Evolutionary conservation across 495 filamentous ascomycete species (phyloP).

Genomic region (Rusavskia elegans): DNA sequence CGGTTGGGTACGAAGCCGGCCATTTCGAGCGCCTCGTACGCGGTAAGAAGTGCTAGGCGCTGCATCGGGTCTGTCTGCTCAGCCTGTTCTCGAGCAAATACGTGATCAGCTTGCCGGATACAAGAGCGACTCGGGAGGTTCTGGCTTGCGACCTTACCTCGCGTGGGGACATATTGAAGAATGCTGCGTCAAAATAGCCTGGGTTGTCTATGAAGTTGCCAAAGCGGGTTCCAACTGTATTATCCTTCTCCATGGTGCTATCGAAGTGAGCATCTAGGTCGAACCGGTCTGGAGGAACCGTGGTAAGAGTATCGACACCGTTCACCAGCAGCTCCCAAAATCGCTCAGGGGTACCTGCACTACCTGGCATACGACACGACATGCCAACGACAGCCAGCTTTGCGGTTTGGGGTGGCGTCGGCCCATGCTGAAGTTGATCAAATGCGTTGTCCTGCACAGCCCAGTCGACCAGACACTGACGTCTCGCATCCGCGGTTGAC

Average conservation of each 20-base stretch:
- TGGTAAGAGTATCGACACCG: constrained; percentile 19
- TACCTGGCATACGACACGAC: constrained; percentile 21
- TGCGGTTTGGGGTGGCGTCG: neutral
- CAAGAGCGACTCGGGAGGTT: neutral
- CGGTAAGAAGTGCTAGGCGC: constrained; percentile 51
- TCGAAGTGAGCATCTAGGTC: constrained; percentile 25
- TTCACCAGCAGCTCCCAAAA: constrained; percentile 27
- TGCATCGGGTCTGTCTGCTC: constrained; percentile 64
- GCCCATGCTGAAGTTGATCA: neutral
- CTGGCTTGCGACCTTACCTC: constrained; percentile 15
- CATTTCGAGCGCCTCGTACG: constrained; percentile 69
- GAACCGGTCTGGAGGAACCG: constrained; percentile 24
- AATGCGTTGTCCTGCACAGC: neutral
- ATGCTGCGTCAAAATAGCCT: constrained; percentile 34
- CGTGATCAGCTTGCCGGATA: neutral
- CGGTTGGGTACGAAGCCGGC: constrained; percentile 64
- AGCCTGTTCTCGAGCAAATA: constrained; percentile 25
- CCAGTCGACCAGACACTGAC: constrained; percentile 1
- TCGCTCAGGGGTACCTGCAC: constrained; percentile 14
- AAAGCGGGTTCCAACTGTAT: constrained; percentile 18
- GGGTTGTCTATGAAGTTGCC: constrained; percentile 30
- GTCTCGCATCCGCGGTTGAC: neutral
- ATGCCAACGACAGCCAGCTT: constrained; percentile 27
- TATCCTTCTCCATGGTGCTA: constrained; percentile 5
- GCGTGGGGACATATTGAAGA: constrained; percentile 33